phyloP scores from a whole-genome alignment of 1,284 basidiomycete genomes.

The Irpex sp. region DNA sequence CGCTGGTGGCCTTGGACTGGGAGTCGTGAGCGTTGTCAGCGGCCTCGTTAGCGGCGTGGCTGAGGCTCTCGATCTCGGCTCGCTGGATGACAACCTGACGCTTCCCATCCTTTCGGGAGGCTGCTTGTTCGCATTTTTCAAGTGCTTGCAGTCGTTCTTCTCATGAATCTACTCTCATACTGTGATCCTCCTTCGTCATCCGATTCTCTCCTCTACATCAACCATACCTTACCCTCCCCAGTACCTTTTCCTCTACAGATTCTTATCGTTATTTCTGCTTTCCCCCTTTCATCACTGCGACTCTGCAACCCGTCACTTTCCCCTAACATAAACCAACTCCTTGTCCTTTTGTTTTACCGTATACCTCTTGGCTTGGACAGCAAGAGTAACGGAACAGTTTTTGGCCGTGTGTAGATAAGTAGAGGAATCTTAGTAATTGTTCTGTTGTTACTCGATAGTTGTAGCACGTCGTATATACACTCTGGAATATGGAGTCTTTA shows the following conservation, averaged over 20 bases:
- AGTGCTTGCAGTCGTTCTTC: conserved; percentile 31
- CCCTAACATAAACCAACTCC: neutral
- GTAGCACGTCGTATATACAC: neutral
- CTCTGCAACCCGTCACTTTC: neutral
- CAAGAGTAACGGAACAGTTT: neutral
- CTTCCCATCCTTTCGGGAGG: conserved; percentile 89
- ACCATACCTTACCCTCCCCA: neutral
- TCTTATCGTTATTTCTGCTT: neutral
- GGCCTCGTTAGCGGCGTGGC: conserved; percentile 81
- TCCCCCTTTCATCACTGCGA: neutral
- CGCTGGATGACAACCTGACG: conserved; percentile 90
- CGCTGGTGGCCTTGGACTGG: conserved; percentile 52
- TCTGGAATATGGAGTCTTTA: neutral
- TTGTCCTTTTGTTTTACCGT: conserved; percentile 21
- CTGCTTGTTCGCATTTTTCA: conserved; percentile 73
- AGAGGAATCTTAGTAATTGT: conserved; percentile 12
- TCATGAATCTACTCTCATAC: conserved; percentile 1
- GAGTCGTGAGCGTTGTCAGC: conserved; percentile 56
- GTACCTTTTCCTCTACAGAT: neutral
- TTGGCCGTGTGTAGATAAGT: neutral
- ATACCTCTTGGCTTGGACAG: conserved; percentile 10
- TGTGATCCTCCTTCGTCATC: neutral
- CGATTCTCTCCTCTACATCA: neutral
- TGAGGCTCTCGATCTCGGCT: conserved; percentile 85
- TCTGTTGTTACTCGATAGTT: neutral